phyloP scores from a whole-genome alignment of 2,329 filamentous ascomycete species.

The Penicillium sp. region DNA sequence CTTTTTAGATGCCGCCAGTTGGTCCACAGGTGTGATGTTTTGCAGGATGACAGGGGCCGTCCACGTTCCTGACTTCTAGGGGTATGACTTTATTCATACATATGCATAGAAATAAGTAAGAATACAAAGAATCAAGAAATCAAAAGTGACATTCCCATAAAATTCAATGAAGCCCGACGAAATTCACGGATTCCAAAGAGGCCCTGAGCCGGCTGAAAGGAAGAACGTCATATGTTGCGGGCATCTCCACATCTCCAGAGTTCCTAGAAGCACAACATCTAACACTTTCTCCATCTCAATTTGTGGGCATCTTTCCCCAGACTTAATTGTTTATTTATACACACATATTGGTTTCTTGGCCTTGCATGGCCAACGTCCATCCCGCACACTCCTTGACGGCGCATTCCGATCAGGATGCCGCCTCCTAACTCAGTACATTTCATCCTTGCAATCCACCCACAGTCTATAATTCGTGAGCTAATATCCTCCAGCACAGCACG shows the following conservation, averaged over 20 bases:
- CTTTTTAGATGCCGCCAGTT: not conserved
- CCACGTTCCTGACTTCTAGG: not conserved
- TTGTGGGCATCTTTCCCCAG: not conserved
- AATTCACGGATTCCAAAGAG: not conserved
- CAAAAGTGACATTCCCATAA: not conserved
- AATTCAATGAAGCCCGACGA: not conserved
- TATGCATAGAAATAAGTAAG: not conserved
- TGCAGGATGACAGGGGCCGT: not conserved
- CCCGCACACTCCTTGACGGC: constrained; percentile 7
- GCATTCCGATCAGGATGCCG: constrained; percentile 16
- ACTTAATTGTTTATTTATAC: not conserved
- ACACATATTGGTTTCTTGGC: not conserved
- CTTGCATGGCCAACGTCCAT: constrained; percentile 8
- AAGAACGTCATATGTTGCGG: constrained; percentile 12
- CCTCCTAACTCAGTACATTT: constrained; percentile 45
- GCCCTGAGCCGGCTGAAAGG: constrained; percentile 6
- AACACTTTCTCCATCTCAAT: not conserved
- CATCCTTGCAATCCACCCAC: not conserved
- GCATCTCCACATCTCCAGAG: not conserved
- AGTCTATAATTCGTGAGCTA: not conserved
- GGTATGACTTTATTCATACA: not conserved
- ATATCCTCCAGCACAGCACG: constrained; percentile 24
- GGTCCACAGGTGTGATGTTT: not conserved
- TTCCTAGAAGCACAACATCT: not conserved
- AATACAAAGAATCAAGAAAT: not conserved